Conservation (phyloP, 75 land plant species). For the Chamaecyparis obtusa region DNA sequence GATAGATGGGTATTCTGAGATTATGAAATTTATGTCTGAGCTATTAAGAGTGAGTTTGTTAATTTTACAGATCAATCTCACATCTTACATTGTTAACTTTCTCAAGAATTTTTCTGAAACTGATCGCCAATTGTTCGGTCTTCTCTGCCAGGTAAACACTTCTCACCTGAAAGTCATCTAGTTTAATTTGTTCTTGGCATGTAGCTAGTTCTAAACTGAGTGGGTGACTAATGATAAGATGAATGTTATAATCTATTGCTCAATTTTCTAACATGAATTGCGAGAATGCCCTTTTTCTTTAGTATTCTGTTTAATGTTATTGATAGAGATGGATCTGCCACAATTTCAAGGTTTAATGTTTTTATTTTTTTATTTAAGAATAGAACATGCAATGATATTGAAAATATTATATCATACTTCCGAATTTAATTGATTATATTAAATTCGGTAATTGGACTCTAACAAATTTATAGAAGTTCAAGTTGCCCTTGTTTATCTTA, state of each 20-base stretch:
- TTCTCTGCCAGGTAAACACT: conserved; percentile 56
- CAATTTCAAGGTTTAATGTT: neutral
- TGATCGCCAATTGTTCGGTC: conserved; percentile 52
- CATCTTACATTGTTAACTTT: conserved; percentile 52
- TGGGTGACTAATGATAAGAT: neutral
- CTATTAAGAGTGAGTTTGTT: neutral
- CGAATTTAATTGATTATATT: too few relatives aligned
- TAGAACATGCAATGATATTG: neutral
- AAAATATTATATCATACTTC: neutral
- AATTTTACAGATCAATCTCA: conserved; percentile 63
- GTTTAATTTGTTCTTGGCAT: neutral
- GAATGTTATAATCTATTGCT: neutral
- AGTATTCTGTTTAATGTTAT: neutral
- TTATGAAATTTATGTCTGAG: neutral
- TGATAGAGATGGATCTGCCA: neutral
- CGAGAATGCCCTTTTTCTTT: neutral
- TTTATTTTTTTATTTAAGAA: neutral
- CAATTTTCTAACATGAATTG: neutral
- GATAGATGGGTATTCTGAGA: neutral
- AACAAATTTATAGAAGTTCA: neutral
- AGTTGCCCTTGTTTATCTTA: neutral
- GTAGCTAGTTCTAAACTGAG: neutral
- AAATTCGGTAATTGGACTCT: neutral
- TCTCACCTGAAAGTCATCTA: neutral
- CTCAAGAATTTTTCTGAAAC: conserved; percentile 39